A percentile compares a stretch with the other conserved stretches of the same genome.
Conservation (phyloP, 2,329 filamentous ascomycete genomes). For the Emmonsiellopsis sp. region DNA sequence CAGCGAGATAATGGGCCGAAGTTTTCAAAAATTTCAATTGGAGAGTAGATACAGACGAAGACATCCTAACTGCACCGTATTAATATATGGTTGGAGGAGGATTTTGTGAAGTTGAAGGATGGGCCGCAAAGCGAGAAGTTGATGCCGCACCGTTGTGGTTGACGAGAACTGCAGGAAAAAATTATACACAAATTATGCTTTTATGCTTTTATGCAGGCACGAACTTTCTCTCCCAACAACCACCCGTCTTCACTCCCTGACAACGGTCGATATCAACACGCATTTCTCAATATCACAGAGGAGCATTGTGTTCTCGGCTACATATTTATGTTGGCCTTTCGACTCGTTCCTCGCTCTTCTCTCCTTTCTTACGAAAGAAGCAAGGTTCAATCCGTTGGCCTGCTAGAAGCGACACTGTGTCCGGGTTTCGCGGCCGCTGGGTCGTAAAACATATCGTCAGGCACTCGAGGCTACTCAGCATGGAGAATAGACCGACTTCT, state of each 20-base stretch:
- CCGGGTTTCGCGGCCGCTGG: too few species aligned
- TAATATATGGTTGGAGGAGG: too few species aligned
- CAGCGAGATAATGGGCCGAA: conserved; percentile 23
- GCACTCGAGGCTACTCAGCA: neutral
- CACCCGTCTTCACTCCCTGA: neutral
- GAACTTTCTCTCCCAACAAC: neutral
- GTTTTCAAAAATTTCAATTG: conserved; percentile 27
- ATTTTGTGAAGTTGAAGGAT: too few species aligned
- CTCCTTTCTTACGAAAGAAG: neutral
- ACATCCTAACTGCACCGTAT: neutral
- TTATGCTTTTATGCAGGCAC: too few species aligned
- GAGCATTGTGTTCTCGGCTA: neutral
- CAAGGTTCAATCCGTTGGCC: neutral
- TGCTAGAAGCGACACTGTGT: too few species aligned
- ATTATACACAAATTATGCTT: too few species aligned
- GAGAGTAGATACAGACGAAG: neutral
- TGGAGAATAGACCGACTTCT: conserved; percentile 1
- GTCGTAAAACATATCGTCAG: neutral
- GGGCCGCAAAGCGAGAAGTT: too few species aligned
- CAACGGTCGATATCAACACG: neutral
- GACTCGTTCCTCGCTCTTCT: neutral
- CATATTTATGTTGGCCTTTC: neutral
- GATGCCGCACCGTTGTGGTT: too few species aligned
- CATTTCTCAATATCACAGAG: neutral
- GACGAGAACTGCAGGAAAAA: too few species aligned